phyloP scores from a whole-genome alignment of 2,329 filamentous ascomycete species.

The Alternaria sp. region DNA sequence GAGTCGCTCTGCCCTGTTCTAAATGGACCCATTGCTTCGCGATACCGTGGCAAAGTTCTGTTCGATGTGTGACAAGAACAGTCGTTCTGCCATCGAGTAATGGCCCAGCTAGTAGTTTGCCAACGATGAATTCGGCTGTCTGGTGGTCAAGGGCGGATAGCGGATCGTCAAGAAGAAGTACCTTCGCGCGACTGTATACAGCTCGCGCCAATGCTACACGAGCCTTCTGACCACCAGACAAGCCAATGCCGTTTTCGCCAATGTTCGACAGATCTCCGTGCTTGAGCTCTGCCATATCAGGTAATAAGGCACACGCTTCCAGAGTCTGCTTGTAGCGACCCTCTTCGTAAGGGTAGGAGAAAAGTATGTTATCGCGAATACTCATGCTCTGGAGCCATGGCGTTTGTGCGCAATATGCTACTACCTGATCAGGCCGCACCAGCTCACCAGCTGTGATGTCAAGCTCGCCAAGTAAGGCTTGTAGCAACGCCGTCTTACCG shows the following conservation, averaged over 20 bases:
- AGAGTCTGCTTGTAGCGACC: conserved; percentile 71
- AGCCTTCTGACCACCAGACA: conserved; percentile 67
- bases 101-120: conserved; percentile 62
- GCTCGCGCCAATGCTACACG: conserved; percentile 67
- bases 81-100: conserved; percentile 61
- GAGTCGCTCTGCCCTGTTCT: conserved; percentile 61
- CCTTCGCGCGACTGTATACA: conserved; percentile 62
- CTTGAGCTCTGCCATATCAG: conserved; percentile 68
- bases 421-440: conserved; percentile 60
- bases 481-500: conserved; percentile 68
- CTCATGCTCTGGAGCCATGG: conserved; percentile 75
- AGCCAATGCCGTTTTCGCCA: conserved; percentile 66
- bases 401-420: conserved; percentile 70
- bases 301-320: conserved; percentile 66
- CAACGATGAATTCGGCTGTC: conserved; percentile 67
- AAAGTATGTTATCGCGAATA: conserved; percentile 72
- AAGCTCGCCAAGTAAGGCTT: conserved; percentile 65
- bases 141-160: conserved; percentile 68
- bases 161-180: conserved; percentile 66
- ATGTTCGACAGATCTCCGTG: conserved; percentile 68
- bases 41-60: conserved; percentile 73
- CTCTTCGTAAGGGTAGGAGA: conserved; percentile 72
- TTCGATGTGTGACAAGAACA: conserved; percentile 69
- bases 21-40: conserved; percentile 78
- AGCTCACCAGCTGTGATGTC: conserved; percentile 60